Evolutionary conservation across 768 basidiomycete genomes (phyloP), one percentile per base, ranked within the genome.

Genomic region (Lactarius evosmus): DNA sequence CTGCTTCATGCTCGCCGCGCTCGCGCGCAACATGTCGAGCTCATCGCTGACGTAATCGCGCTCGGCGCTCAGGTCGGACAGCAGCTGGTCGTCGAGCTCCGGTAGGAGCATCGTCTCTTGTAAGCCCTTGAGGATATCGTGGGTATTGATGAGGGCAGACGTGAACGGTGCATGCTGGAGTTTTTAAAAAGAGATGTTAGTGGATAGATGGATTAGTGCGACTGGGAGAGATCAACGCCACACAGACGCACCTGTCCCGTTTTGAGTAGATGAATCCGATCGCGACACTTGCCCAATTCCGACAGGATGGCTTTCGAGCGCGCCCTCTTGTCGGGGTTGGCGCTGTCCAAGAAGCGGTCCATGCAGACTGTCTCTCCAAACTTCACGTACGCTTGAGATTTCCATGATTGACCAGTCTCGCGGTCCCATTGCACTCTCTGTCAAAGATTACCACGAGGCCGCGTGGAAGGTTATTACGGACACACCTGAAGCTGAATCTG

Each of bases 361-460:
- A 98, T 85, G 71, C 84, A 88, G 16, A 99, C 80, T 11, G 85
- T 89, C 74, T 95, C 91, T 19, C 82, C 86, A 72, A 96, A 97
- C 70, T 87, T 90, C 67, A 99, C 88, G 74, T 94, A 96, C 4
- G 93, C 94, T 71, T 99, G 96, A 6, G 92, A 94, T 75, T 99
- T 99, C 79, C 91, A 94, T 17, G 94, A 88, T 67, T 95, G 91
- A 60, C 93, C 81, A 0, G 90, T 93, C 68, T 93, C 89, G 9
- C 93, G 85, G 72, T 98, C 93, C 78, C 94, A 98, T 81, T 96
- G 94, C 4, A 94, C 95, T 62, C 95, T 80, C 93, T 95, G 69
- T 22, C 9, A 4, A 22, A 30, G 2, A 27, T 56, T 19, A n/a
- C 54, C 53, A 53, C 30, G 22, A 12, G 27, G 12, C 22, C 11